Evolutionary conservation across 2,329 filamentous ascomycete species (phyloP).

Genomic region (Apiospora saccharicola): DNA sequence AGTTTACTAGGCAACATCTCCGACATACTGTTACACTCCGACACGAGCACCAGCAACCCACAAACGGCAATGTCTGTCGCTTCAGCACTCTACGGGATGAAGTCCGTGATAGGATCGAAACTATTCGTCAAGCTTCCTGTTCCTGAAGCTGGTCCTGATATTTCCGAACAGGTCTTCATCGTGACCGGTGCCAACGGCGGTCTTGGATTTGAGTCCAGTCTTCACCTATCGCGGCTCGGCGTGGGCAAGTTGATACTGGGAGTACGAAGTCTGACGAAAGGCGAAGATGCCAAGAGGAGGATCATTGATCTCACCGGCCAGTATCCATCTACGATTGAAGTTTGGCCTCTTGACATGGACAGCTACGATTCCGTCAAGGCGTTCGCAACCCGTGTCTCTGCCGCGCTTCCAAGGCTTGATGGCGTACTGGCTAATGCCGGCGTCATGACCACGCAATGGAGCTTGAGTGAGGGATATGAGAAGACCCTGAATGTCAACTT

Average conservation of each 20-base stretch:
- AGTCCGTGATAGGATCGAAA: conserved; percentile 24
- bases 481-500: conserved; percentile 60
- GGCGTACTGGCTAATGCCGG: conserved; percentile 52
- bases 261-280: conserved; percentile 42
- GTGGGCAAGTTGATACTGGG: conserved; percentile 43
- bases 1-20: neutral
- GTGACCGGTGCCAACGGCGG: conserved; percentile 46
- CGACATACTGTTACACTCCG: neutral
- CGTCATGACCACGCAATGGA: conserved; percentile 45
- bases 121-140: neutral
- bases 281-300: conserved; percentile 47
- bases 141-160: neutral
- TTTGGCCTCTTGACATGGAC: conserved; percentile 59
- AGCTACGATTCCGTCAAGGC: conserved; percentile 53
- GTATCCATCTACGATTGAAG: conserved; percentile 46
- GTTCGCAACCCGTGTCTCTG: conserved; percentile 49
- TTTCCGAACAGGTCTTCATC: conserved; percentile 38
- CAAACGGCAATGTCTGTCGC: conserved; percentile 24
- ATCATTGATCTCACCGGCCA: conserved; percentile 42
- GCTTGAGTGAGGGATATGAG: conserved; percentile 54
- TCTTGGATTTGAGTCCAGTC: conserved; percentile 45
- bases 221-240: conserved; percentile 36
- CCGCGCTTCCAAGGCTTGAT: conserved; percentile 51
- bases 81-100: conserved; percentile 26
- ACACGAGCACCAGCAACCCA: conserved; percentile 13